Base-by-base conservation (phyloP, 1,284 basidiomycete genomes). In the Trichosporon coremiiforme region DNA sequence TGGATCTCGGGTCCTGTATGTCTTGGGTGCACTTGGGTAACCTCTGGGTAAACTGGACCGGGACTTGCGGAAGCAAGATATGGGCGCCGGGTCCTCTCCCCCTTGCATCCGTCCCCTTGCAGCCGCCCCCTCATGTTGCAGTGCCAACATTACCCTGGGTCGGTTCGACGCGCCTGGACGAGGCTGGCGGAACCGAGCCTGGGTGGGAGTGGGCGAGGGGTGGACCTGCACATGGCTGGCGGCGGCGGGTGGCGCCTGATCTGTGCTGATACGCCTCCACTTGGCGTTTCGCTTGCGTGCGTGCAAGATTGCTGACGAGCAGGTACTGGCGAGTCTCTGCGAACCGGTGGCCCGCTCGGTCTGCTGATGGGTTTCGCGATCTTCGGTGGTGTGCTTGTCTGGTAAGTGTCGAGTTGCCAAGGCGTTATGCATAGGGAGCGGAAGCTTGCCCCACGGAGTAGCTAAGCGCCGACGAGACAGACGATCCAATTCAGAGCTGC, bases 361-460 rank as follows among this genome's bases (percentile, higher is more conserved):
- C 57, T 74, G n/a, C 22, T 74, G n/a, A 62, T 72, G 12, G 73
- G 68, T 8, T 67, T 63, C 31, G 22, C 38, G 5, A 47, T 67
- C 57, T 45, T 47, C 29, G 66, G 66, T 5, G 20, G 31, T 47
- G 53, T 66, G 33, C 65, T 66, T 2, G 25, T 38, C 35, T 66
- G 47, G 63, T 64, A 22, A 64, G 63, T 29, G 57, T 33, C 12
- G 9, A 10, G 33, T 6, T 2, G 25, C 25, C 25, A 25, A 25
- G 25, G 36, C 33, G 36, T 10, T 25, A 22, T 64, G 10, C 13
- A n/a, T 62, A 4, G 31, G 22, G 35, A 29, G 15, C 12, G 17
- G 31, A 9, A 35, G n/a, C 31, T 5, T 25, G 20, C 12, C 5
- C 63, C 36, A 12, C 7, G 17, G 63, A 10, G 35, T 4, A 3